A percentile compares a stretch with the other conserved stretches of the same genome.
Conservation (phyloP, 1,284 basidiomycete species). For the Irpex rosettiformis region DNA sequence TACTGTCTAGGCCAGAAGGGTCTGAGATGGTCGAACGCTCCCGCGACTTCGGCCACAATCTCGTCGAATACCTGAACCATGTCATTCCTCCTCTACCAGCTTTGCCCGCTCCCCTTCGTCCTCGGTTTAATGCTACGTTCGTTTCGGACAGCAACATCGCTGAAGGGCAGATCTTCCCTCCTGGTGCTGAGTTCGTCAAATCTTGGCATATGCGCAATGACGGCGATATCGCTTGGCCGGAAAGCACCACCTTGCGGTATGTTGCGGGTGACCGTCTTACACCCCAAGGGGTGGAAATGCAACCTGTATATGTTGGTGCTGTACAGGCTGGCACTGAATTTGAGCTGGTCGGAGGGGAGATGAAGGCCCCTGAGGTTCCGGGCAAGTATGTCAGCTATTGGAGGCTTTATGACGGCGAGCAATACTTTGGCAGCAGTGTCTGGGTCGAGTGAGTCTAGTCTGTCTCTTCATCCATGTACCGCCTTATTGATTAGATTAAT, state of each 20-base stretch:
- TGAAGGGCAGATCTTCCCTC: slow-evolving; percentile 75
- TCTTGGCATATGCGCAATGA: slow-evolving; percentile 73
- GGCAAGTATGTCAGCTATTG: slow-evolving; percentile 76
- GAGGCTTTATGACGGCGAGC: slow-evolving; percentile 58
- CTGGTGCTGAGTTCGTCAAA: slow-evolving; percentile 83
- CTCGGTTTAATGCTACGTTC: slow-evolving; percentile 41
- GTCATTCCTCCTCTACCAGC: slow-evolving; percentile 2
- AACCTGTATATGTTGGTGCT: slow-evolving; percentile 45
- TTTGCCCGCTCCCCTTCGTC: slow-evolving; percentile 1
- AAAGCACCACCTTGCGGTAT: slow-evolving; percentile 60
- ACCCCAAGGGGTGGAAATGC: slow-evolving; percentile 29
- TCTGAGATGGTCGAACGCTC: slow-evolving; percentile 10
- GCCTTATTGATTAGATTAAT: slow-evolving; percentile 11
- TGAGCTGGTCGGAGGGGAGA: slow-evolving; percentile 68
- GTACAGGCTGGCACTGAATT: slow-evolving; percentile 54
- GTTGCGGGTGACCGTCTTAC: slow-evolving; percentile 58
- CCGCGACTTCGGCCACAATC: slow-evolving; percentile 1
- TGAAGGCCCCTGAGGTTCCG: slow-evolving; percentile 75
- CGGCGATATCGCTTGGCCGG: slow-evolving; percentile 64
- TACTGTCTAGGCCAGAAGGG: slow-evolving; percentile 25
- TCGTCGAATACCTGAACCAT: slow-evolving; percentile 10
- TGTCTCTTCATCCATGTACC: slow-evolving; percentile 9
- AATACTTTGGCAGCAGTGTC: slow-evolving; percentile 67
- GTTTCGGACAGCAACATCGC: slow-evolving; percentile 67
- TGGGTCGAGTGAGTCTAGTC: slow-evolving; percentile 64